Evolutionary conservation across 768 basidiomycete species (phyloP).

Genomic region (Favolaschia claudopus): DNA sequence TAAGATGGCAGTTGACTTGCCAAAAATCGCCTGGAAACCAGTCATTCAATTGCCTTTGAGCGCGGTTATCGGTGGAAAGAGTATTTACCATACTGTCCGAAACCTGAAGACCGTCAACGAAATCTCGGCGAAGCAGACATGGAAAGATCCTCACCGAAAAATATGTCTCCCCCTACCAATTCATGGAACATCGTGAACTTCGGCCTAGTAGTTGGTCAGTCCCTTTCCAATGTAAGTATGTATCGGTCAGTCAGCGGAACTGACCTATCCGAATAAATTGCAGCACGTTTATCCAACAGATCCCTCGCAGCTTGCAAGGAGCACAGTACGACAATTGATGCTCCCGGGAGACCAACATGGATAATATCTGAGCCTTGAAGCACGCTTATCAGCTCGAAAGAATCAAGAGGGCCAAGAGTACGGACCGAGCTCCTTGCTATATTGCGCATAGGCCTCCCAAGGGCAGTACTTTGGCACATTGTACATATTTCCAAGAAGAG

Average conservation of each 20-base stretch:
- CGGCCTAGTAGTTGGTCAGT: too few species aligned
- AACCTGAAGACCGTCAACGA: too few species aligned
- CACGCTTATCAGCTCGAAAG: too few species aligned
- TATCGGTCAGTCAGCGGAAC: neutral
- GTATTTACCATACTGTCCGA: too few species aligned
- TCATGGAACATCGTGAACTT: too few species aligned
- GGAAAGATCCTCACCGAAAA: too few species aligned
- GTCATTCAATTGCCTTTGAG: too few species aligned
- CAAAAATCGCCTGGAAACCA: neutral
- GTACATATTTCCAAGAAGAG: conserved; percentile 36
- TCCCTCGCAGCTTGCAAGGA: neutral
- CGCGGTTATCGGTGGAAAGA: too few species aligned
- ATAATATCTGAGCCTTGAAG: neutral
- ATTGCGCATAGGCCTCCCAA: conserved; percentile 34
- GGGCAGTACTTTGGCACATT: conserved; percentile 22
- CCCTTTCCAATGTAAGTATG: neutral
- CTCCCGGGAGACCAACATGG: neutral
- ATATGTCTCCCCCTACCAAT: too few species aligned
- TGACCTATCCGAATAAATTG: neutral
- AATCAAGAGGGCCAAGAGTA: too few species aligned
- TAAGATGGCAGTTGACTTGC: neutral
- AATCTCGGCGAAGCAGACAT: too few species aligned
- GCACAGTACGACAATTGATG: neutral
- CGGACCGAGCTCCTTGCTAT: conserved; percentile 33
- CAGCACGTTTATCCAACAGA: neutral